phyloP scores from a whole-genome alignment of 805 yeast genomes.

The Maudiozyma turicensis region DNA sequence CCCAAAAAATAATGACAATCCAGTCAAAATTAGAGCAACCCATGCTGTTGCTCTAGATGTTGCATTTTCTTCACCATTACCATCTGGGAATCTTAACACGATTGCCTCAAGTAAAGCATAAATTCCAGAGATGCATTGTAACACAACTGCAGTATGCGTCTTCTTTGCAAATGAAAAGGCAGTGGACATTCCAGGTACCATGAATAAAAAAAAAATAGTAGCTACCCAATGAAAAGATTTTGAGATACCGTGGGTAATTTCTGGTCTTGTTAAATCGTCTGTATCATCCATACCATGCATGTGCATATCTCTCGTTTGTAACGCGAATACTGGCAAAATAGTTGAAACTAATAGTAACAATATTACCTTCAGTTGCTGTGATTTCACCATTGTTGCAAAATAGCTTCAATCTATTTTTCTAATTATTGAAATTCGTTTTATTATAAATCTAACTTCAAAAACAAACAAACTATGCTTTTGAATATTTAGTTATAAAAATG shows the following conservation, averaged over 20 bases:
- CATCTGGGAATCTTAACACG: slow-evolving; percentile 53
- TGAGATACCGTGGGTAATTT: slow-evolving; percentile 37
- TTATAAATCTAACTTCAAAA: too few relatives aligned
- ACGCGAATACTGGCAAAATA: neutral
- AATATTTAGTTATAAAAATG: too few relatives aligned
- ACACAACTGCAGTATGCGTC: slow-evolving; percentile 34
- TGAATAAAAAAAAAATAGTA: slow-evolving; percentile 37
- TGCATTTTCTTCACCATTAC: slow-evolving; percentile 53
- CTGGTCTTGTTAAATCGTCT: slow-evolving; percentile 29
- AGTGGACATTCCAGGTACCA: slow-evolving; percentile 49
- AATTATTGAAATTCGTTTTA: too few relatives aligned
- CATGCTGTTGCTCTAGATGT: slow-evolving; percentile 63
- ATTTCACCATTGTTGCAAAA: too few relatives aligned
- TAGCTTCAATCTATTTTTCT: too few relatives aligned
- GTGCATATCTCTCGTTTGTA: neutral
- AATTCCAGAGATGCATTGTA: slow-evolving; percentile 38
- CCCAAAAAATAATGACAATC: slow-evolving; percentile 43
- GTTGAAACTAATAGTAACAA: neutral
- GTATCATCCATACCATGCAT: slow-evolving; percentile 15
- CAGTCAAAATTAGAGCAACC: slow-evolving; percentile 40
- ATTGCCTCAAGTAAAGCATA: slow-evolving; percentile 51
- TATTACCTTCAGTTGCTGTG: neutral
- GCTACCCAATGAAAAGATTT: slow-evolving; percentile 59
- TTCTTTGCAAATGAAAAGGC: slow-evolving; percentile 46
- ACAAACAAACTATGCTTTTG: too few relatives aligned